Conservation (phyloP, 495 filamentous ascomycete genomes). For the Aspergillus heteromorphus region DNA sequence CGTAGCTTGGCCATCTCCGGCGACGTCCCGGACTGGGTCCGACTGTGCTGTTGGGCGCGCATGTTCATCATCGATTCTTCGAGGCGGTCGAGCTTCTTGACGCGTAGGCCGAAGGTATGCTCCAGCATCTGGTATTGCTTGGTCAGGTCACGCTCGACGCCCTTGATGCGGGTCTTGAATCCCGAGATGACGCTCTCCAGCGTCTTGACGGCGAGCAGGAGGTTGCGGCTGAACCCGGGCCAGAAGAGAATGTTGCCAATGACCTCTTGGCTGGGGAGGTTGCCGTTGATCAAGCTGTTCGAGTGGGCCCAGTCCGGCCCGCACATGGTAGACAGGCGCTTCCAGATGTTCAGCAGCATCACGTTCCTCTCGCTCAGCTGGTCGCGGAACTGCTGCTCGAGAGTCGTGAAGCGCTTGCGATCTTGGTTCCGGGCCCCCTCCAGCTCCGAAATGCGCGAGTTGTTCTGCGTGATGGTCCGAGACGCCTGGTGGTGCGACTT, state of each 20-base stretch:
- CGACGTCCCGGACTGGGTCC: slow-evolving; percentile 41
- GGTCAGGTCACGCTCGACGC: slow-evolving; percentile 81
- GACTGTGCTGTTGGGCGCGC: slow-evolving; percentile 30
- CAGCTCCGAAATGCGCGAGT: slow-evolving; percentile 77
- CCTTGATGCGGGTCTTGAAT: slow-evolving; percentile 74
- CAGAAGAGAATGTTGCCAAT: slow-evolving; percentile 68
- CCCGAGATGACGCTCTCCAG: slow-evolving; percentile 75
- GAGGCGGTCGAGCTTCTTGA: slow-evolving; percentile 81
- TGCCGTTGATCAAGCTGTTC: slow-evolving; percentile 83
- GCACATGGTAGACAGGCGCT: slow-evolving; percentile 76
- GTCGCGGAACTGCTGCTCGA: slow-evolving; percentile 77
- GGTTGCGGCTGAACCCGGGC: slow-evolving; percentile 80
- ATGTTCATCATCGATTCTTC: slow-evolving; percentile 63
- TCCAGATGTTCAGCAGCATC: slow-evolving; percentile 81
- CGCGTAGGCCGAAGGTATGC: slow-evolving; percentile 67
- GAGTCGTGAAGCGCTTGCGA: slow-evolving; percentile 61
- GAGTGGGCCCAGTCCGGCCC: slow-evolving; percentile 88
- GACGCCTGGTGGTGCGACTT: slow-evolving; percentile 79
- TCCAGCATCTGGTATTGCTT: slow-evolving; percentile 87
- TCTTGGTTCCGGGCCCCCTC: slow-evolving; percentile 70
- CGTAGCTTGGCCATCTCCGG: slow-evolving; percentile 66
- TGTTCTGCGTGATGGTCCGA: slow-evolving; percentile 74
- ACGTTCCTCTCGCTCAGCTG: slow-evolving; percentile 86
- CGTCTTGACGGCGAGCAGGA: slow-evolving; percentile 79
- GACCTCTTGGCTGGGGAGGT: slow-evolving; percentile 74